Evolutionary conservation across 169 alveolate species (phyloP).

Genomic region (Plasmodium relictum): DNA sequence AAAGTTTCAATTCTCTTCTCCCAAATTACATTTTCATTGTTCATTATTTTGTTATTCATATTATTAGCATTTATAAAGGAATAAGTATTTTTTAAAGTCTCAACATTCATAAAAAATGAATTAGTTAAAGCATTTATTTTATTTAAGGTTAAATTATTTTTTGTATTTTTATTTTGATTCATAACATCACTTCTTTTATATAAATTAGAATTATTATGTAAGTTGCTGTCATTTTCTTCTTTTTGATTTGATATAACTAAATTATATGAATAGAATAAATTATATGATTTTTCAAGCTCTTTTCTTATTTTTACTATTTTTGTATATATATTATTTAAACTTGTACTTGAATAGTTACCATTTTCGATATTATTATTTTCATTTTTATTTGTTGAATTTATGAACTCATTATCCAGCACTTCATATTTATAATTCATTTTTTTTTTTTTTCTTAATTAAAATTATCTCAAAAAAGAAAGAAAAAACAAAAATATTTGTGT

Average conservation of each 20-base stretch:
- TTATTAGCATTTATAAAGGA: conserved; percentile 42
- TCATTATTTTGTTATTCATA: conserved; percentile 29
- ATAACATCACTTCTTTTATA: conserved; percentile 29
- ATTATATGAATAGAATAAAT: conserved; percentile 64
- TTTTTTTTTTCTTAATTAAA: conserved; percentile 4
- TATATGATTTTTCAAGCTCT: conserved; percentile 58
- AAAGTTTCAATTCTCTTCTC: conserved; percentile 68
- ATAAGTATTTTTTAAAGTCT: conserved; percentile 56
- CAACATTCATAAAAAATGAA: conserved; percentile 66
- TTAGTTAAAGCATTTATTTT: conserved; percentile 72
- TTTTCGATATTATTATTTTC: conserved; percentile 4
- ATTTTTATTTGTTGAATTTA: neutral
- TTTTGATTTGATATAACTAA: conserved; percentile 22
- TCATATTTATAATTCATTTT: conserved; percentile 43
- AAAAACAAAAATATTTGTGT: too few relatives aligned
- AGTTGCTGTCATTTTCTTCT: conserved; percentile 7
- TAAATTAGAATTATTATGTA: conserved; percentile 13
- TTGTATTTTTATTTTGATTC: conserved; percentile 14
- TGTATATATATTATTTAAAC: conserved; percentile 44
- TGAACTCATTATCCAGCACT: conserved; percentile 18
- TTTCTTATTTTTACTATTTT: conserved; percentile 67
- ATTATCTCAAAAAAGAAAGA: too few relatives aligned
- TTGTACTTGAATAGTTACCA: neutral
- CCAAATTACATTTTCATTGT: conserved; percentile 59
- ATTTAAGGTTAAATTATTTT: conserved; percentile 58